These are phyloP conservation scores for Ceratobasidium sp. DNA, from an alignment of 1,284 basidiomycete species.

Conservation along the genomic window DNA sequence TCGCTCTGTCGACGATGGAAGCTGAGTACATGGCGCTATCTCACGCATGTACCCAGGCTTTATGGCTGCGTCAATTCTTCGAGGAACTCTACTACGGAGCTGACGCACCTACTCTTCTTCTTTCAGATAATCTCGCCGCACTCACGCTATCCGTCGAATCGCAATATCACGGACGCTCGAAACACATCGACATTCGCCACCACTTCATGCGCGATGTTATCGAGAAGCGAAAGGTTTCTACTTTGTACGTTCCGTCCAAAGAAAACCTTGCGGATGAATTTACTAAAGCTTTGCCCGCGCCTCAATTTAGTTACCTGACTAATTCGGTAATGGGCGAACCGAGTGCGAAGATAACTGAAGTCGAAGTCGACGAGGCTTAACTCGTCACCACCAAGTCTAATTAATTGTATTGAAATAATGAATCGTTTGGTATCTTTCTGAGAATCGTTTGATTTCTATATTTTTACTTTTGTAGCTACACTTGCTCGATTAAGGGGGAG, in stretches of 20 bases:
- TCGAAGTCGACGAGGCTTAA: background rate
- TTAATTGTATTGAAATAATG: too few relatives aligned
- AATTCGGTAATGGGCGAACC: constrained; percentile 42
- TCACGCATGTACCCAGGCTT: constrained; percentile 46
- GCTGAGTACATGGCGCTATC: constrained; percentile 50
- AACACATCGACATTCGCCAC: constrained; percentile 48
- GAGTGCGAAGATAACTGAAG: background rate
- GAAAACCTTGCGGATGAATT: constrained; percentile 40
- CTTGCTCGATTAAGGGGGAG: constrained; percentile 14
- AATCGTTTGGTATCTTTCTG: too few relatives aligned
- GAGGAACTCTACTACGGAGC: constrained; percentile 43
- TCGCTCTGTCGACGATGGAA: too few relatives aligned
- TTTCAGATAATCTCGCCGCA: too few relatives aligned
- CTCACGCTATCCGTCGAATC: constrained; percentile 46
- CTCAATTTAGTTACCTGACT: constrained; percentile 37
- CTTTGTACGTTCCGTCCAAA: constrained; percentile 44
- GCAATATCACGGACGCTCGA: constrained; percentile 44
- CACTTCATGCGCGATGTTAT: constrained; percentile 54
- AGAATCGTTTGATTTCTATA: background rate
- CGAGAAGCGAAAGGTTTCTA: constrained; percentile 45
- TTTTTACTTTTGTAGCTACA: background rate
- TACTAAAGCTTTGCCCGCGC: constrained; percentile 39
- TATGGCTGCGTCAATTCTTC: constrained; percentile 47
- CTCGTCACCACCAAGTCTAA: too few relatives aligned
- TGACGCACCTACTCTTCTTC: constrained; percentile 36